Evolutionary conservation across 2,329 filamentous ascomycete species (phyloP).

Genomic region (Grosmannia serpens): DNA sequence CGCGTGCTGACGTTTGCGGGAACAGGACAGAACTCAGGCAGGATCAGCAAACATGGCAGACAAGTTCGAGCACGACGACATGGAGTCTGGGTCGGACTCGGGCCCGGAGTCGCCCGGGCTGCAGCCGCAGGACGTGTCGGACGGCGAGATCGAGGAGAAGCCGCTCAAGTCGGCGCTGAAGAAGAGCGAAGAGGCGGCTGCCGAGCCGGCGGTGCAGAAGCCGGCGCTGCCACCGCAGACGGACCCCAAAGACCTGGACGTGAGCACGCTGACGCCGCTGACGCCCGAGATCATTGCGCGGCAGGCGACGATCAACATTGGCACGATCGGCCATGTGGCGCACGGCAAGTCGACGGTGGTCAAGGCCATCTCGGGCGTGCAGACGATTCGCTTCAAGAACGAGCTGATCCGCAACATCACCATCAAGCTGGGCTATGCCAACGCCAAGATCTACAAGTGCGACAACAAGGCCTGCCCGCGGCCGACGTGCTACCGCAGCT

Average conservation of each 20-base stretch:
- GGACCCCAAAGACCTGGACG: constrained; percentile 78
- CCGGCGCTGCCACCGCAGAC: constrained; percentile 71
- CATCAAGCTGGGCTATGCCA: constrained; percentile 98
- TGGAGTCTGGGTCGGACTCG: constrained; percentile 60
- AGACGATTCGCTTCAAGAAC: constrained; percentile 99
- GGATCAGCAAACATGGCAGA: constrained; percentile 34
- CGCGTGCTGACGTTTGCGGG: background rate
- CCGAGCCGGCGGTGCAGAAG: constrained; percentile 42
- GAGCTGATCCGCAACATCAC: constrained; percentile 98
- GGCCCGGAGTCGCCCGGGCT: constrained; percentile 49
- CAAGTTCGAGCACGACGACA: constrained; percentile 59
- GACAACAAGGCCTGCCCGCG: constrained; percentile 84
- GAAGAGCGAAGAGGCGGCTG: constrained; percentile 42
- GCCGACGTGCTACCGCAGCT: constrained; percentile 91
- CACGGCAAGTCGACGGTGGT: constrained; percentile 98
- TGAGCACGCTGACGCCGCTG: constrained; percentile 67
- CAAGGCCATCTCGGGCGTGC: constrained; percentile 96
- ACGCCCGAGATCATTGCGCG: constrained; percentile 95
- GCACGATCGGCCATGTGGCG: constrained; percentile 95
- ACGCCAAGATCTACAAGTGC: constrained; percentile 99
- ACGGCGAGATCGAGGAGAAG: constrained; percentile 51
- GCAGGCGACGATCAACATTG: constrained; percentile 98
- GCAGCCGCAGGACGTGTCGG: constrained; percentile 44
- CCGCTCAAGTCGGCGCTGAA: constrained; percentile 78
- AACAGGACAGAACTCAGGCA: background rate